Evolutionary conservation across 225 moss, liverwort and hornwort species (phyloP), one percentile per base, ranked within the genome.

Genomic region (Anthoceros angustus): DNA sequence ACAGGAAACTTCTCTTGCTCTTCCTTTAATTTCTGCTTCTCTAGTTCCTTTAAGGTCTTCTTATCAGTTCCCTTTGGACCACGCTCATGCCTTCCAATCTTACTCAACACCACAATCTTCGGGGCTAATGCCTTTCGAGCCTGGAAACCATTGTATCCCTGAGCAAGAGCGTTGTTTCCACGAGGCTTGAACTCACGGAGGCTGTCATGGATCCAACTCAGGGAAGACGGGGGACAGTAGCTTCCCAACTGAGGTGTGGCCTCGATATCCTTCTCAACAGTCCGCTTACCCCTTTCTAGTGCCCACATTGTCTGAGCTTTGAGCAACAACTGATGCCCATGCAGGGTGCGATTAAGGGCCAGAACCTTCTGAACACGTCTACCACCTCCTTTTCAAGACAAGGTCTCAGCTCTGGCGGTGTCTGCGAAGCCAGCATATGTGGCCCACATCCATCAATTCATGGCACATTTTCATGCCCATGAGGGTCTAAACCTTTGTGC

Each of bases 141-240:
- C 18, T 55, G 18, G 55, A 55, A 55, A 55, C 10, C 10, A 20
- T 55, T 23, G 23, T 55, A 55, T 18, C 32, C 32, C 32, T 18
- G 55, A 55, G 55, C n/a, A 8, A 20, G n/a, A 55, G n/a, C 55
- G 10, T 55, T 9, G 55, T 15, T 15, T 18, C 55, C 55, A 18
- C 55, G 12, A 55, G n/a, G n/a, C 55, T 55, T 55, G 55, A 55
- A 55, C 55, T 55, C n/a, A 55, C 55, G 55, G 55, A 55, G 55
- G 55, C n/a, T 55, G n/a, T 55, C 55, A 55, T 55, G 55, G n/a
- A 55, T 55, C 55, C 55, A 55, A 23, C 14, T 55, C 8, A 55
- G 55, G n/a, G 55, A 55, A 23, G 55, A 55, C 18, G 8, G 55
- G 55, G 55, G 8, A 55, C 55, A 55, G 55, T 55, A 55, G 23